phyloP scores from a whole-genome alignment of 2,329 filamentous ascomycete species.

The Neurospora crassa region DNA sequence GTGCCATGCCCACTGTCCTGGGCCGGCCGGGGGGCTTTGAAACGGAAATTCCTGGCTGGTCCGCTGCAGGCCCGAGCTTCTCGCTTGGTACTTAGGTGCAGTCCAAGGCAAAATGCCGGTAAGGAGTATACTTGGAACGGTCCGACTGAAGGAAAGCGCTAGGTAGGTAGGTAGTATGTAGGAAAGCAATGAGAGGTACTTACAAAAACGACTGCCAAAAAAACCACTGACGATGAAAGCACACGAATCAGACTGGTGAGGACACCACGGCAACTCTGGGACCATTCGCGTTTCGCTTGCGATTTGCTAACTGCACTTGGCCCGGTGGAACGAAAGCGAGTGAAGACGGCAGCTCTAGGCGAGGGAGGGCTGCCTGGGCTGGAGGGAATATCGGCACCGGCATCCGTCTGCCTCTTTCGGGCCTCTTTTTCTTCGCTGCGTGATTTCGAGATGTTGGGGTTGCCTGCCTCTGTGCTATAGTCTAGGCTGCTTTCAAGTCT shows the following conservation, averaged over 20 bases:
- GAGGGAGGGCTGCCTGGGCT: background rate
- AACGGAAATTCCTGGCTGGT: background rate
- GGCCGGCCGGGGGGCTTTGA: background rate
- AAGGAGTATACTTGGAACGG: conserved; percentile 2
- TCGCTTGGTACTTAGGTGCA: background rate
- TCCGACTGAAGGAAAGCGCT: conserved; percentile 7
- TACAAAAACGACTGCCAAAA: conserved; percentile 23
- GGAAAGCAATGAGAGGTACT: conserved; percentile 18
- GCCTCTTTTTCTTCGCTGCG: background rate
- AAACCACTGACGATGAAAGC: conserved; percentile 18
- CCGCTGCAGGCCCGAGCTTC: background rate
- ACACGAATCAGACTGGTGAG: conserved; percentile 19
- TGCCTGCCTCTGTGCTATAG: background rate
- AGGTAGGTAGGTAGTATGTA: conserved; percentile 1
- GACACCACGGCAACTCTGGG: background rate
- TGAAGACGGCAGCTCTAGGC: background rate
- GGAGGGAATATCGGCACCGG: background rate
- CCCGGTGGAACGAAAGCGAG: background rate
- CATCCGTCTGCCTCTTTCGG: background rate
- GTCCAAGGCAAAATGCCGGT: background rate
- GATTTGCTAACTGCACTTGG: background rate
- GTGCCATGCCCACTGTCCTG: background rate
- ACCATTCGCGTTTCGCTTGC: background rate
- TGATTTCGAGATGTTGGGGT: background rate
- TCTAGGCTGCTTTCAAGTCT: background rate